Percentiles rank a stretch among this genome's conserved stretches.
phyloP scores from a whole-genome alignment of 768 basidiomycete genomes.

The Lactarius hengduanensis region DNA sequence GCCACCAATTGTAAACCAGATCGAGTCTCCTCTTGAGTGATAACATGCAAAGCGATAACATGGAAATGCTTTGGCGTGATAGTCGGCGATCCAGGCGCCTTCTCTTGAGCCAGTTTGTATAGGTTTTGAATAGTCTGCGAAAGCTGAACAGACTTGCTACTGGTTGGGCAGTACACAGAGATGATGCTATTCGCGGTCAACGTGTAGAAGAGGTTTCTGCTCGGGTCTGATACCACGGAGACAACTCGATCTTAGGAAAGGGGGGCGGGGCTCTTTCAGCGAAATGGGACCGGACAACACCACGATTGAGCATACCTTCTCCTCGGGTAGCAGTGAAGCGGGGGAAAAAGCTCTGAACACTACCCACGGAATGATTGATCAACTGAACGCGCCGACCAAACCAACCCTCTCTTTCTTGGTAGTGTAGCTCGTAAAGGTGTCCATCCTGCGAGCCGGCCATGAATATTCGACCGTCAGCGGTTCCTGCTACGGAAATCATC shows the following conservation, averaged over 20 bases:
- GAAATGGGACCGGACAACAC: slow-evolving; percentile 9
- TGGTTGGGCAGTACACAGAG: slow-evolving; percentile 60
- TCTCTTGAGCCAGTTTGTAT: slow-evolving; percentile 75
- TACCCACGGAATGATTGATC: slow-evolving; percentile 82
- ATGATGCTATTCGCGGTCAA: slow-evolving; percentile 66
- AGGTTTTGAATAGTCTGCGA: slow-evolving; percentile 74
- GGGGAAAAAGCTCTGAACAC: slow-evolving; percentile 77
- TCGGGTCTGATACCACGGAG: slow-evolving; percentile 61
- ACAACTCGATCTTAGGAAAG: slow-evolving; percentile 61
- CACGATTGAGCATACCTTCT: slow-evolving; percentile 53
- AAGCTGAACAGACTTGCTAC: slow-evolving; percentile 66
- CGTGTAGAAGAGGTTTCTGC: slow-evolving; percentile 75
- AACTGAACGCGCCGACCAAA: slow-evolving; percentile 84
- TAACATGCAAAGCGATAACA: slow-evolving; percentile 66
- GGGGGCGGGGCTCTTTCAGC: slow-evolving; percentile 12
- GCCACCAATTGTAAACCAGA: slow-evolving; percentile 74
- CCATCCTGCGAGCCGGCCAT: slow-evolving; percentile 86
- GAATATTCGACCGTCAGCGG: slow-evolving; percentile 83
- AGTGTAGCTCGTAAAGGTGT: slow-evolving; percentile 87
- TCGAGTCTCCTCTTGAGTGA: slow-evolving; percentile 66
- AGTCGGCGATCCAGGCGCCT: slow-evolving; percentile 73
- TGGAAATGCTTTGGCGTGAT: slow-evolving; percentile 68
- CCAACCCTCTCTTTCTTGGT: slow-evolving; percentile 89
- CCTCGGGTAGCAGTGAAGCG: slow-evolving; percentile 59
- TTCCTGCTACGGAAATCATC: slow-evolving; percentile 83